Percentiles rank a stretch among this genome's conserved stretches.
These are phyloP conservation scores for Colletotrichum falcatum DNA, from an alignment of 2,329 filamentous ascomycete species.

Conservation along the genomic window DNA sequence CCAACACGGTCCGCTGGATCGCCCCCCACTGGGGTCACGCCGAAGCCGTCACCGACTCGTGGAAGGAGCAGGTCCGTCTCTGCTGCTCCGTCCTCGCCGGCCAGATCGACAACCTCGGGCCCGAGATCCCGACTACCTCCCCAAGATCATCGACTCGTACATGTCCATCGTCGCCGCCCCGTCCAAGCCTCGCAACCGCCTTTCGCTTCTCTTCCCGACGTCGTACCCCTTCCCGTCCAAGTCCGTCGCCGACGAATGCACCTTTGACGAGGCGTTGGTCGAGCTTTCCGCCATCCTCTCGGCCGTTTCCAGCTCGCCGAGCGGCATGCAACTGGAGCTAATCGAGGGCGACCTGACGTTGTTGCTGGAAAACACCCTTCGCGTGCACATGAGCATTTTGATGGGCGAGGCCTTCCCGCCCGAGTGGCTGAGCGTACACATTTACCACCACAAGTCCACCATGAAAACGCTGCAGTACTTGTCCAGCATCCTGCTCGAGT, in stretches of 20 bases:
- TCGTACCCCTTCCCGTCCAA: slow-evolving; percentile 89
- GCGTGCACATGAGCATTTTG: slow-evolving; percentile 89
- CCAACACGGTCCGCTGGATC: slow-evolving; percentile 91
- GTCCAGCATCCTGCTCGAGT: slow-evolving; percentile 81
- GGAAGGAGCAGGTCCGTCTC: slow-evolving; percentile 91
- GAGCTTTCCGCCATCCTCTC: slow-evolving; percentile 91
- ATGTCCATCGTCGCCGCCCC: slow-evolving; percentile 74
- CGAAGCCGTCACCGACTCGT: slow-evolving; percentile 81
- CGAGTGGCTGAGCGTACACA: slow-evolving; percentile 92
- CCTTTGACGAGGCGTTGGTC: slow-evolving; percentile 87
- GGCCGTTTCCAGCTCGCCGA: slow-evolving; percentile 79
- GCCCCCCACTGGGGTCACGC: slow-evolving; percentile 91
- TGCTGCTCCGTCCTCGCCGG: slow-evolving; percentile 94
- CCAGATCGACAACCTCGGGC: slow-evolving; percentile 81
- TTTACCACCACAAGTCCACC: slow-evolving; percentile 91
- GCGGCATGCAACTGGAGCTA: slow-evolving; percentile 80
- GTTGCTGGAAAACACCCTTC: slow-evolving; percentile 82
- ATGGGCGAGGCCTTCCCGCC: slow-evolving; percentile 89
- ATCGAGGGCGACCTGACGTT: slow-evolving; percentile 79
- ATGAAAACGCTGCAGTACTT: slow-evolving; percentile 89
- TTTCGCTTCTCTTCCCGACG: slow-evolving; percentile 91
- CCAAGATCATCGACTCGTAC: slow-evolving; percentile 92
- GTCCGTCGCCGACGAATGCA: slow-evolving; percentile 67
- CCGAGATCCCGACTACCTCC: slow-evolving; percentile 89
- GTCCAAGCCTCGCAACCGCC: slow-evolving; percentile 68